Percentiles rank a stretch among this genome's conserved stretches.
These are phyloP conservation scores for Amniculicola lignicola DNA, from an alignment of 495 filamentous ascomycete genomes.

Conservation along the genomic window DNA sequence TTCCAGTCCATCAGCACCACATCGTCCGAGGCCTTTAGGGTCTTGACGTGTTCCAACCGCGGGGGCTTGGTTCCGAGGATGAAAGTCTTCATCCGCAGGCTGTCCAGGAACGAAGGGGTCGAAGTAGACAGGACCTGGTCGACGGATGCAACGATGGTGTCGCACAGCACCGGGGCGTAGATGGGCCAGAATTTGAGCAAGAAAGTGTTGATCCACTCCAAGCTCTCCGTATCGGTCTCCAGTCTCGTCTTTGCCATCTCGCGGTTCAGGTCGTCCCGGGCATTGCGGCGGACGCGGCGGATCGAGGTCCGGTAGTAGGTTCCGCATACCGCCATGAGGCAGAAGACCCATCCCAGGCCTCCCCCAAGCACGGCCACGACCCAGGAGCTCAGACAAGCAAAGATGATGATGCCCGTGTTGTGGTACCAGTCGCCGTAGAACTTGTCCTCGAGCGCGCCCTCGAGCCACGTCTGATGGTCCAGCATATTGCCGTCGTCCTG, in stretches of 20 bases:
- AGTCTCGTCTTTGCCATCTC: slow-evolving; percentile 86
- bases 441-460: slow-evolving; percentile 78
- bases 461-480: slow-evolving; percentile 85
- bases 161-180: slow-evolving; percentile 86
- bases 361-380: slow-evolving; percentile 82
- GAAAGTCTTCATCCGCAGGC: slow-evolving; percentile 85
- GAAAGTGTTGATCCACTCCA: slow-evolving; percentile 99
- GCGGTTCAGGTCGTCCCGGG: slow-evolving; percentile 89
- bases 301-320: slow-evolving; percentile 97
- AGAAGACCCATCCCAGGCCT: slow-evolving; percentile 86
- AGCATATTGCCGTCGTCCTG: slow-evolving; percentile 65
- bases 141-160: slow-evolving; percentile 86
- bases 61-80: slow-evolving; percentile 92
- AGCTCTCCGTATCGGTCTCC: slow-evolving; percentile 86
- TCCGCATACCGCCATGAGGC: slow-evolving; percentile 85
- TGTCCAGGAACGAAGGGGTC: slow-evolving; percentile 90
- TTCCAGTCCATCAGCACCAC: slow-evolving; percentile 99
- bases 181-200: slow-evolving; percentile 99
- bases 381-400: slow-evolving; percentile 90
- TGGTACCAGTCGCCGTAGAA: slow-evolving; percentile 99
- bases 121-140: slow-evolving; percentile 91
- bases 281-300: slow-evolving; percentile 89
- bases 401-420: slow-evolving; percentile 86
- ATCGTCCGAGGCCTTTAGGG: slow-evolving; percentile 91
- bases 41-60: slow-evolving; percentile 94